Percentiles rank a stretch among this genome's conserved stretches.
Conservation (phyloP, 139 green algal species). For the Chlorella sorokiniana region DNA sequence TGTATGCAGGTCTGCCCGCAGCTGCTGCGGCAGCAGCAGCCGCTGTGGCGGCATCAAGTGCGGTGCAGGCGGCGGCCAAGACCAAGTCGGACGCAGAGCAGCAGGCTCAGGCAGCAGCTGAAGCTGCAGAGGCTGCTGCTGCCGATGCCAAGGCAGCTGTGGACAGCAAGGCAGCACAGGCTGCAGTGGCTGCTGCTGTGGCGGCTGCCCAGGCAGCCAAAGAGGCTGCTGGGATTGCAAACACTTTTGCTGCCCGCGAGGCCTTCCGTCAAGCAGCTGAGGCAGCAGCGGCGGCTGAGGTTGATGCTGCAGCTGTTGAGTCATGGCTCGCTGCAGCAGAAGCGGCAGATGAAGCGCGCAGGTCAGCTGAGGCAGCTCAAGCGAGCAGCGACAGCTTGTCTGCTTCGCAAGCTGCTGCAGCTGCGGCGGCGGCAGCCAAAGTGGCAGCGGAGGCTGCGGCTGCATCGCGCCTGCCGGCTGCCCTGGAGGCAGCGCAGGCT, state of each 20-base stretch:
- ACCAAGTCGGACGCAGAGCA: background rate
- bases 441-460: background rate
- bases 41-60: background rate
- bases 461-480: background rate
- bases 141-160: background rate
- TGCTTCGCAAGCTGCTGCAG: background rate
- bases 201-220: background rate
- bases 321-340: too few species aligned
- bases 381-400: too few species aligned
- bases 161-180: background rate
- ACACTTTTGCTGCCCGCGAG: background rate
- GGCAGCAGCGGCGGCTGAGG: background rate
- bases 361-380: background rate
- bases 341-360: background rate
- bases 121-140: background rate
- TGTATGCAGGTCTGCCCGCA: background rate
- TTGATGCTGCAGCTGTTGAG: too few species aligned
- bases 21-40: background rate
- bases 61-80: background rate
- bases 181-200: background rate
- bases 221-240: background rate
- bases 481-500: background rate
- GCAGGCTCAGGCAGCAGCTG: background rate
- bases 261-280: too few species aligned
- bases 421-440: background rate